Evolutionary conservation across 805 yeast species (phyloP).

Genomic region (Hanseniaspora nectarophila): DNA sequence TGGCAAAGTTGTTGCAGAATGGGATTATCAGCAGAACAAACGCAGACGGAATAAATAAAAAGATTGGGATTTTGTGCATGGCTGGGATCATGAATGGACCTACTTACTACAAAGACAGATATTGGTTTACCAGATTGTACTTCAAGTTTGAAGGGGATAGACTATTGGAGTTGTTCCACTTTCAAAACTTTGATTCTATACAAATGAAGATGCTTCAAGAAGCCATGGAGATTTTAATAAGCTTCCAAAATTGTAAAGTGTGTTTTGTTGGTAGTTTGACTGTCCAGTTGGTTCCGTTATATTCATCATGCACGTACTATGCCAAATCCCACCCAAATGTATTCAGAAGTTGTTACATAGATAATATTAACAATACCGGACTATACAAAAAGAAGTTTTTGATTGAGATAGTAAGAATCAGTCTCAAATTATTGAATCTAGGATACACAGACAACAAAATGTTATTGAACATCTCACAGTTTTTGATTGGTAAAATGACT

Average conservation of each 20-base stretch:
- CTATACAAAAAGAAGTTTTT: constrained; percentile 73
- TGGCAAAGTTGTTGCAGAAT: constrained; percentile 59
- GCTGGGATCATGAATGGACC: constrained; percentile 95
- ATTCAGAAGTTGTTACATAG: constrained; percentile 79
- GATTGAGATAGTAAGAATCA: constrained; percentile 56
- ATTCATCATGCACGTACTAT: constrained; percentile 65
- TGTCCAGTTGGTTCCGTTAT: constrained; percentile 88
- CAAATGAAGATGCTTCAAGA: constrained; percentile 63
- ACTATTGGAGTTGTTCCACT: constrained; percentile 71
- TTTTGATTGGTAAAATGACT: constrained; percentile 79
- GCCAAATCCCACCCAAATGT: constrained; percentile 72
- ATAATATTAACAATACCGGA: constrained; percentile 36
- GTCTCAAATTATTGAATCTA: constrained; percentile 59
- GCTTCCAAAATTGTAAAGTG: constrained; percentile 55
- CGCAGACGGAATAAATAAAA: constrained; percentile 22
- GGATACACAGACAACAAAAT: constrained; percentile 82
- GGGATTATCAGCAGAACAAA: constrained; percentile 31
- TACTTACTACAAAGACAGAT: constrained; percentile 75
- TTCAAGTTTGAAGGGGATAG: constrained; percentile 85
- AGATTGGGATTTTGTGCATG: constrained; percentile 75
- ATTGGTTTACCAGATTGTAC: constrained; percentile 72
- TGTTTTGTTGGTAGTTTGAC: constrained; percentile 80
- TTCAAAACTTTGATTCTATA: constrained; percentile 61
- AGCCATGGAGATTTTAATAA: constrained; percentile 51
- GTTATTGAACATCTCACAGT: constrained; percentile 65